Percentiles rank a stretch among this genome's conserved stretches.
phyloP scores from a whole-genome alignment of 2,329 filamentous ascomycete genomes.

The Phaeomoniella chlamydospora region DNA sequence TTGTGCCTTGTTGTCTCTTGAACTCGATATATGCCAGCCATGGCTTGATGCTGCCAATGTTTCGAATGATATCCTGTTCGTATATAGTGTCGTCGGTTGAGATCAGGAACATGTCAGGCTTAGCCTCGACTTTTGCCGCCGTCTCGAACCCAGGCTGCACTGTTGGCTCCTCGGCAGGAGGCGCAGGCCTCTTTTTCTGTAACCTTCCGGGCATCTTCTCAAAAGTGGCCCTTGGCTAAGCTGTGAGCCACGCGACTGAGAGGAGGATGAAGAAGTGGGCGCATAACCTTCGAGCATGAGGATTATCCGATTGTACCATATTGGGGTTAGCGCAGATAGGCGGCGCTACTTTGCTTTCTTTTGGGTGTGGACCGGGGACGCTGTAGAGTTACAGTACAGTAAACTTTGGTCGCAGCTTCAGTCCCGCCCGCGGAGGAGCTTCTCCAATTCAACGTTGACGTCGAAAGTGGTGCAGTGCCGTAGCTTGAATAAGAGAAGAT shows the following conservation, averaged over 20 bases:
- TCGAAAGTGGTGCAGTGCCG: no score
- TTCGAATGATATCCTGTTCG: conserved; percentile 86
- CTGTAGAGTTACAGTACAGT: no score
- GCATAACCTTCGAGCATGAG: no score
- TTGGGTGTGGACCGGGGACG: no score
- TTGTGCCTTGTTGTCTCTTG: conserved; percentile 73
- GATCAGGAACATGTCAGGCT: conserved; percentile 12
- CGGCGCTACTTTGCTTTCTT: no score
- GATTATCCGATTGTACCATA: no score
- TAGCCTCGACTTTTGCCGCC: conserved; percentile 1
- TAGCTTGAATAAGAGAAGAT: no score
- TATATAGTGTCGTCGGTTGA: conserved; percentile 84
- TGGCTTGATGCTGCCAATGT: conserved; percentile 73
- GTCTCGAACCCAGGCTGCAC: background rate
- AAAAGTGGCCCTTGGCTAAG: background rate
- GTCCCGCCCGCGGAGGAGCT: no score
- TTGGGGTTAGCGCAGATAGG: no score
- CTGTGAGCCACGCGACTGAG: conserved; percentile 13
- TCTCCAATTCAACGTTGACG: no score
- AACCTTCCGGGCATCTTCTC: conserved; percentile 1
- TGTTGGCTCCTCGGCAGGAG: background rate
- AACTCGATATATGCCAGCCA: conserved; percentile 91
- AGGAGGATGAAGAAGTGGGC: no score
- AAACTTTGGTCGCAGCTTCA: no score
- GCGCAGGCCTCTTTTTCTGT: conserved; percentile 1